These are phyloP conservation scores for Rhipidocladum racemiflorum DNA, from an alignment of 176 grass and related monocot genomes.

Conservation along the genomic window DNA sequence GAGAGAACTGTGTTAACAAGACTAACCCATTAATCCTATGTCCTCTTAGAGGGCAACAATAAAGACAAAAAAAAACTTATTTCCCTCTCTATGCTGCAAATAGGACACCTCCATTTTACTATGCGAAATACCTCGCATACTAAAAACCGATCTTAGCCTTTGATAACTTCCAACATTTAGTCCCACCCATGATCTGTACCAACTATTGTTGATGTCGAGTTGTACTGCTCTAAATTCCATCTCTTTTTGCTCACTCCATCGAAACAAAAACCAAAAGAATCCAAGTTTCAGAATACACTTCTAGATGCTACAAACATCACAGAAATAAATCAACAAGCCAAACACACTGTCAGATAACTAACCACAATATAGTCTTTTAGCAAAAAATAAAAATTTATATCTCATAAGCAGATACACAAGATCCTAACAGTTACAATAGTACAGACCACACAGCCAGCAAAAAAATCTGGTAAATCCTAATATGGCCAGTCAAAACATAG, in stretches of 20 bases:
- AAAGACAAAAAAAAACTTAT: background rate
- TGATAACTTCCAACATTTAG: background rate
- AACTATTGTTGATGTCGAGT: background rate
- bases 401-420: background rate
- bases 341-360: background rate
- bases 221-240: background rate
- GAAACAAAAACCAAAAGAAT: background rate
- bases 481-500: background rate
- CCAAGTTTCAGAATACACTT: background rate
- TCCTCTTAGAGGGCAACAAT: no score
- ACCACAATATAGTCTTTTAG: background rate
- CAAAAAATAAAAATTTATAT: background rate
- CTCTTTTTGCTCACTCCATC: background rate
- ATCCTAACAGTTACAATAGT: background rate
- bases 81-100: background rate
- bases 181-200: background rate
- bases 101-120: background rate
- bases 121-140: background rate
- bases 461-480: background rate
- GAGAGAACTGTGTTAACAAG: background rate
- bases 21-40: background rate
- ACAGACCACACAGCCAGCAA: background rate
- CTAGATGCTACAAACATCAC: background rate
- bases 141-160: background rate
- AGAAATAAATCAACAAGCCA: background rate